Conservation (phyloP, 352 stramenopile species). For the Nothophytophthora sp. region DNA sequence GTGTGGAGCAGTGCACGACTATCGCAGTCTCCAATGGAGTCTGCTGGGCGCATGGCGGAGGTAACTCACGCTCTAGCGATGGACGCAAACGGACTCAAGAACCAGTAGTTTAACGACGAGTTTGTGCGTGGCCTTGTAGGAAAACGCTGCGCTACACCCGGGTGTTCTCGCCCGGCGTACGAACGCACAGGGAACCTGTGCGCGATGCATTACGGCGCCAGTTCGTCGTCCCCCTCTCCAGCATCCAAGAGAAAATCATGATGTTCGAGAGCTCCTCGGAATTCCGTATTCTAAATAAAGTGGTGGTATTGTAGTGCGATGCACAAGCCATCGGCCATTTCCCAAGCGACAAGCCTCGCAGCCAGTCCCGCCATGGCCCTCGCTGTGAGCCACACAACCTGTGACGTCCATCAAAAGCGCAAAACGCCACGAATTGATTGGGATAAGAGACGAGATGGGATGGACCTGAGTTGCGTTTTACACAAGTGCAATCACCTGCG, state of each 20-base stretch:
- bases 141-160: conserved; percentile 41
- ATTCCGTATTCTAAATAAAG: neutral
- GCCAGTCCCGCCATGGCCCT: too few species aligned
- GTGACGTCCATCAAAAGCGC: too few species aligned
- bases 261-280: neutral
- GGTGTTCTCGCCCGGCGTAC: conserved; percentile 52
- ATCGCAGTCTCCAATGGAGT: conserved; percentile 37
- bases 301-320: conserved; percentile 1
- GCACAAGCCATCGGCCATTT: too few species aligned
- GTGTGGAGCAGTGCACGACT: conserved; percentile 18
- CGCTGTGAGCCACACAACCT: too few species aligned
- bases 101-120: neutral
- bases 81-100: neutral
- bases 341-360: too few species aligned
- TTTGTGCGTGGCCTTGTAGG: conserved; percentile 10
- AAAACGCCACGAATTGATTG: too few species aligned
- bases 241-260: conserved; percentile 5
- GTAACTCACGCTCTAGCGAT: conserved; percentile 8
- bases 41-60: conserved; percentile 34
- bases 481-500: too few species aligned
- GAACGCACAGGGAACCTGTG: conserved; percentile 61
- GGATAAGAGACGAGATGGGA: too few species aligned
- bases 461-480: too few species aligned
- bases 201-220: conserved; percentile 42
- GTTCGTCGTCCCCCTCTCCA: neutral